Base-by-base conservation (phyloP, 2,329 filamentous ascomycete genomes). In the Epichloe festucae region DNA sequence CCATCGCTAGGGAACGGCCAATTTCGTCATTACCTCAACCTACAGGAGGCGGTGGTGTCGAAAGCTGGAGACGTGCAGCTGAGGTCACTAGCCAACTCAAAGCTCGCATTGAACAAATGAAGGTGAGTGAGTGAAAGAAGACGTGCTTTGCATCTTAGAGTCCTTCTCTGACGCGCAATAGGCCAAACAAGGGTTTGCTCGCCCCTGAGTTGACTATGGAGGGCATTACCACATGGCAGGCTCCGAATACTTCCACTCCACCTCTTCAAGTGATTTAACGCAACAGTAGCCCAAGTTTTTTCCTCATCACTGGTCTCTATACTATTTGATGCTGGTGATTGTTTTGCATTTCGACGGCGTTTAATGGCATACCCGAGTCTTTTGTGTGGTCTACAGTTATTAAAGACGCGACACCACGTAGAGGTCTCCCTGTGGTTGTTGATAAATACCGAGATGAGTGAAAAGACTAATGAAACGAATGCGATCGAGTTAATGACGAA, bases 51-150 rank as follows among this genome's bases (percentile, higher is more conserved):
- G 65, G 65, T 34, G 67, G 65, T 3, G 66, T 63, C 2, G 93
- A 98, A 71, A 97, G 90, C 65, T 98, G 93, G 93, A 94, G 90
- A 72, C 78, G 93, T 59, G 93, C 93, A 17, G 93, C 93, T 2
- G 93, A 98, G 72, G 93, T 98, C 53, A 98, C 93, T 51, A 96
- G 90, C 68, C 93, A 96, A 67, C 69, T 98, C 62, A 98, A 97
- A 73, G 89, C 91, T 49, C 82, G 93, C 65, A 98, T 98, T 67
- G 93, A 97, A 73, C 87, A 93, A 75, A 98, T 98, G 93, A 98
- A 97, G 78, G 81, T 79, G 62, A 58, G 81, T 79, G 62, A 58
- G 70, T 62, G 8, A 21, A 41, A 23, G 19, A 15, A 15, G 3
- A 42, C 38, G 11, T 38, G 2, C n/a, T 17, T 10, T 35, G 6